Evolutionary conservation across 2,329 filamentous ascomycete species (phyloP).

Genomic region (Plenodomus biglobosus): DNA sequence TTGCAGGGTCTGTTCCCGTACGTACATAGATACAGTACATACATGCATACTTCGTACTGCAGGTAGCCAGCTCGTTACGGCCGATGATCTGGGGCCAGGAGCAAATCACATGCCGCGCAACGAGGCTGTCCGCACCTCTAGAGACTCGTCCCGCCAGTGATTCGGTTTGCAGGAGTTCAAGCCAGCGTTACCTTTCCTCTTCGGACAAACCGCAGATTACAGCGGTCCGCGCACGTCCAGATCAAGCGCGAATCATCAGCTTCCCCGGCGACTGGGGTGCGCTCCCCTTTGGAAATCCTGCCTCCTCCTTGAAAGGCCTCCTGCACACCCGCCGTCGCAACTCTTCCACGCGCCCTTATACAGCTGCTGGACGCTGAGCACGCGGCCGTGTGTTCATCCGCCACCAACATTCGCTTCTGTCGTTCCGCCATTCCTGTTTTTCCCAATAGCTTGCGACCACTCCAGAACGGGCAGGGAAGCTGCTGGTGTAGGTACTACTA

Average conservation of each 20-base stretch:
- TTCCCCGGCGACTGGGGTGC: slow-evolving; percentile 15
- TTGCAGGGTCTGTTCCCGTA: too few species aligned
- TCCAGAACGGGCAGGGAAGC: slow-evolving; percentile 26
- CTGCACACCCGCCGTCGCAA: slow-evolving; percentile 23
- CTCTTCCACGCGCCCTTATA: slow-evolving; percentile 13
- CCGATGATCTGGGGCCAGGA: neutral
- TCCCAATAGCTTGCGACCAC: slow-evolving; percentile 23
- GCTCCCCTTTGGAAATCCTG: slow-evolving; percentile 16
- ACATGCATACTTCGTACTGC: too few species aligned
- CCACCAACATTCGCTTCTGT: slow-evolving; percentile 26
- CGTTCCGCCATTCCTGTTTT: slow-evolving; percentile 16
- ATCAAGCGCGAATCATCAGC: slow-evolving; percentile 32
- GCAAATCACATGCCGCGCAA: too few species aligned
- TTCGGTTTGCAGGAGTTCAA: slow-evolving; percentile 5
- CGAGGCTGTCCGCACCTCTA: neutral
- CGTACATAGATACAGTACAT: too few species aligned
- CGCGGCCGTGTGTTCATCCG: slow-evolving; percentile 19
- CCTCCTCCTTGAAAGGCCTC: slow-evolving; percentile 18
- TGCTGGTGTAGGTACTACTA: too few species aligned
- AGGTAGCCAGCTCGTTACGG: neutral
- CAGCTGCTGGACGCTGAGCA: slow-evolving; percentile 24
- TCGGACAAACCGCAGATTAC: slow-evolving; percentile 17
- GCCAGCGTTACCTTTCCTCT: slow-evolving; percentile 7
- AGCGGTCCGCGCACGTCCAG: slow-evolving; percentile 14
- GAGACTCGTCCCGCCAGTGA: neutral